A percentile compares a stretch with the other conserved stretches of the same genome.
phyloP scores from a whole-genome alignment of 2,329 filamentous ascomycete genomes.

The Exophiala calicioides region DNA sequence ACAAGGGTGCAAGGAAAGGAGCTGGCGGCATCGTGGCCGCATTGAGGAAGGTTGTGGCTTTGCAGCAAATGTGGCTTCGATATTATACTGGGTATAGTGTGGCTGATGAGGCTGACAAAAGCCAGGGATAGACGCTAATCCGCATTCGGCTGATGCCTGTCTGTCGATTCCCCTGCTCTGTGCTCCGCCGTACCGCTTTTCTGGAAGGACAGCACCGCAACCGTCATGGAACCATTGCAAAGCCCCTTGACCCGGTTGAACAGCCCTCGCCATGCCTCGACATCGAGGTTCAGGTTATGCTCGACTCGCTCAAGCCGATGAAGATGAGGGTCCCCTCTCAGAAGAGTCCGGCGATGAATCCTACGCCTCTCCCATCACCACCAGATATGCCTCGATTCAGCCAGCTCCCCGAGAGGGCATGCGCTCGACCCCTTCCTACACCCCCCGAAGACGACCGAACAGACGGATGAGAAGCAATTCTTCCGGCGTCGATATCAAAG shows the following conservation, averaged over 20 bases:
- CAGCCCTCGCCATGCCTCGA: slow-evolving; percentile 60
- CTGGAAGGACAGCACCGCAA: background rate
- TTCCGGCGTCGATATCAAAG: slow-evolving; percentile 93
- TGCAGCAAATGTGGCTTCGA: too few relatives aligned
- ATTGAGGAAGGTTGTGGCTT: too few relatives aligned
- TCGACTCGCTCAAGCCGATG: slow-evolving; percentile 78
- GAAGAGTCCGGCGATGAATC: slow-evolving; percentile 66
- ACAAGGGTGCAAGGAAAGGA: too few relatives aligned
- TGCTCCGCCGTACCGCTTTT: background rate
- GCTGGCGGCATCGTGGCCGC: too few relatives aligned
- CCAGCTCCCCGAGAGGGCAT: slow-evolving; percentile 63
- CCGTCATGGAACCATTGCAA: too few relatives aligned
- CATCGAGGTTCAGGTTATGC: slow-evolving; percentile 78
- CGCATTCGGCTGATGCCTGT: too few relatives aligned
- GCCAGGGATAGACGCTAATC: too few relatives aligned
- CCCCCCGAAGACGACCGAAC: slow-evolving; percentile 48
- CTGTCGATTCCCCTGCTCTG: background rate
- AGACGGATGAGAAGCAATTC: slow-evolving; percentile 67
- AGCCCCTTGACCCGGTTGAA: background rate
- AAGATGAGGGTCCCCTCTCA: slow-evolving; percentile 57
- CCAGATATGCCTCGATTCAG: slow-evolving; percentile 67
- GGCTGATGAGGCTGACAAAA: background rate
- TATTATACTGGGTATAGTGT: too few relatives aligned
- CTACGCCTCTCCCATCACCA: slow-evolving; percentile 57
- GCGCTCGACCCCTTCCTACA: slow-evolving; percentile 48